phyloP scores from a whole-genome alignment of 169 alveolate genomes.

The Plasmodium cynomolgi region DNA sequence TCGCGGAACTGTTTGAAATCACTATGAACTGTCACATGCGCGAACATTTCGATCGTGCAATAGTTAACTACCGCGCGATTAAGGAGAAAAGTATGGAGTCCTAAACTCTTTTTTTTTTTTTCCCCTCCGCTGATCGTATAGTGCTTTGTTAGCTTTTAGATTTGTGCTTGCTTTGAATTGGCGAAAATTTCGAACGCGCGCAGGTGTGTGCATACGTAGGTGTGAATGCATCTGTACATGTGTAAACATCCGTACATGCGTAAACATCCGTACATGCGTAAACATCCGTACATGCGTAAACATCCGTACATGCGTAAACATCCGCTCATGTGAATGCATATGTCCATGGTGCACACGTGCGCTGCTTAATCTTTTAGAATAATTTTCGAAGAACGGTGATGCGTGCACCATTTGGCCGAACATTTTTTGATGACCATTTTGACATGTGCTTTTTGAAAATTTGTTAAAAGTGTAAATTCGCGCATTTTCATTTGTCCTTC shows the following conservation, averaged over 20 bases:
- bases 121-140: neutral
- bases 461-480: neutral
- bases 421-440: neutral
- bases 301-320: neutral
- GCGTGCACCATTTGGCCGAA: neutral
- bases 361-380: neutral
- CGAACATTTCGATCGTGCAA: conserved; percentile 17
- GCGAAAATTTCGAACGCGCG: neutral
- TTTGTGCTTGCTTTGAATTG: neutral
- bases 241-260: neutral
- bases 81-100: conserved; percentile 1
- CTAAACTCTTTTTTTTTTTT: neutral
- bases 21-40: conserved; percentile 39
- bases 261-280: neutral
- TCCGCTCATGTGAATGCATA: neutral
- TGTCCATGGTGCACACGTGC: neutral
- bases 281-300: neutral
- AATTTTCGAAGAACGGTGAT: neutral
- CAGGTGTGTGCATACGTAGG: neutral
- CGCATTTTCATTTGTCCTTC: neutral
- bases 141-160: conserved; percentile 1
- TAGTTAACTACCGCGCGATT: neutral
- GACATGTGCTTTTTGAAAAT: neutral
- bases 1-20: conserved; percentile 13
- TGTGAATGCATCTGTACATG: neutral